Conservation (phyloP, 176 grass and related monocot genomes). For the Oryza glaberrima region DNA sequence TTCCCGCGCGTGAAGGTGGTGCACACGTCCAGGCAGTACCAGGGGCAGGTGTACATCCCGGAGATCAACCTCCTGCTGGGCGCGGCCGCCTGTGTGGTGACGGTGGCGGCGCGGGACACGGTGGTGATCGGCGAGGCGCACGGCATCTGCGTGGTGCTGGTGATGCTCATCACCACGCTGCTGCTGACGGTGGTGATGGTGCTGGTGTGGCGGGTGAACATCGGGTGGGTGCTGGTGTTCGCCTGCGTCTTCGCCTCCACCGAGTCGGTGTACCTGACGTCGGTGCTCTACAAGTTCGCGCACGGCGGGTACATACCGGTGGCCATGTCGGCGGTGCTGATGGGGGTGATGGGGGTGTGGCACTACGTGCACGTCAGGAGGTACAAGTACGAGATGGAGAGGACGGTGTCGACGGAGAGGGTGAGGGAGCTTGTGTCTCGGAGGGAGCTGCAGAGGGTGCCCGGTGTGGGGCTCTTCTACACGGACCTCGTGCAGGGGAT, state of each 20-base stretch:
- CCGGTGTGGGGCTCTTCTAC: conserved; percentile 72
- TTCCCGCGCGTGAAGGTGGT: conserved; percentile 65
- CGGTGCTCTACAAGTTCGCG: conserved; percentile 70
- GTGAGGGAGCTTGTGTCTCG: conserved; percentile 34
- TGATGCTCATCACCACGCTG: conserved; percentile 66
- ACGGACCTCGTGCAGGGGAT: conserved; percentile 86
- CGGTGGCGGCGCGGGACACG: conserved; percentile 44
- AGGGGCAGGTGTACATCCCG: conserved; percentile 73
- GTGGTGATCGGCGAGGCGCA: conserved; percentile 66
- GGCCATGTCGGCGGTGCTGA: conserved; percentile 44
- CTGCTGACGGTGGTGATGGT: conserved; percentile 67
- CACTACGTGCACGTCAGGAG: conserved; percentile 69
- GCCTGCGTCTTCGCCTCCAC: conserved; percentile 41
- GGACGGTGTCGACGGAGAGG: conserved; percentile 43
- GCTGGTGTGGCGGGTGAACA: conserved; percentile 47
- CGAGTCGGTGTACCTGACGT: conserved; percentile 74
- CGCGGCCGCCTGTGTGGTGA: conserved; percentile 48
- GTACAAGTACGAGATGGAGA: conserved; percentile 59
- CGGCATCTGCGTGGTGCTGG: conserved; percentile 72
- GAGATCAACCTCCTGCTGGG: conserved; percentile 63
- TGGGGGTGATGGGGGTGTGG: conserved; percentile 75
- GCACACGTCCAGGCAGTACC: conserved; percentile 60
- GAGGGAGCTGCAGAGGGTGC: conserved; percentile 39
- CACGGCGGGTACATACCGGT: conserved; percentile 76
- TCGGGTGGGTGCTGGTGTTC: conserved; percentile 57